phyloP scores from a whole-genome alignment of 2,329 filamentous ascomycete genomes.

The Cytospora piceae region DNA sequence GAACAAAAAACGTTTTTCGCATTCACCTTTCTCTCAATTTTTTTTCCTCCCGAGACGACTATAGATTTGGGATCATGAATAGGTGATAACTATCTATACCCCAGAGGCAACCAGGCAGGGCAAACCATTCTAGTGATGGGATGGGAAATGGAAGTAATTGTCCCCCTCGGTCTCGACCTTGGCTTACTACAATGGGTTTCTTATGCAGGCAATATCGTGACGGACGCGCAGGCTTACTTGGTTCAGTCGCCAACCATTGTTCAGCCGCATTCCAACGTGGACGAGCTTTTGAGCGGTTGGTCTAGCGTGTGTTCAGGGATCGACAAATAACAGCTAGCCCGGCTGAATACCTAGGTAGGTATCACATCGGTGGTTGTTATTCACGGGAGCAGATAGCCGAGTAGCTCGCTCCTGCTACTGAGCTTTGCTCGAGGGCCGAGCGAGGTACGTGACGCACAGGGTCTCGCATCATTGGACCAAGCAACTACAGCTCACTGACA shows the following conservation, averaged over 20 bases:
- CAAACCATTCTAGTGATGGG: conserved; percentile 13
- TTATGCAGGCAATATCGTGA: not conserved
- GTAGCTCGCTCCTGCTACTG: not conserved
- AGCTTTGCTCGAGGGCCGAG: not conserved
- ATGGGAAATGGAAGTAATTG: conserved; percentile 17
- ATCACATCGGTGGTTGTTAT: not conserved
- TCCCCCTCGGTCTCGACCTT: conserved; percentile 4
- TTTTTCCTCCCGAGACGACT: conserved; percentile 9
- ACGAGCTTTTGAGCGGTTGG: not conserved
- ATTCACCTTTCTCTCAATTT: conserved; percentile 7
- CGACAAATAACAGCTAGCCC: not conserved
- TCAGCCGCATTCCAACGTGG: not conserved
- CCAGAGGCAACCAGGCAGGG: conserved; percentile 27
- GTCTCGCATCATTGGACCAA: not conserved
- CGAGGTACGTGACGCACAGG: not conserved
- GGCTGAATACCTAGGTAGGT: not conserved
- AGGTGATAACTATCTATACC: conserved; percentile 31
- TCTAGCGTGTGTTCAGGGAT: not conserved
- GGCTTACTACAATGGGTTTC: not conserved
- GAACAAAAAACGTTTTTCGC: not conserved
- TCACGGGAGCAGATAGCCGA: not conserved
- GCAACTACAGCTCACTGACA: not conserved
- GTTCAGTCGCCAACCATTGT: not conserved
- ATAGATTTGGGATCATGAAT: conserved; percentile 28
- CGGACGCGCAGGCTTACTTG: not conserved